Evolutionary conservation across 495 filamentous ascomycete genomes (phyloP).

Genomic region (Xylaria nigripes): DNA sequence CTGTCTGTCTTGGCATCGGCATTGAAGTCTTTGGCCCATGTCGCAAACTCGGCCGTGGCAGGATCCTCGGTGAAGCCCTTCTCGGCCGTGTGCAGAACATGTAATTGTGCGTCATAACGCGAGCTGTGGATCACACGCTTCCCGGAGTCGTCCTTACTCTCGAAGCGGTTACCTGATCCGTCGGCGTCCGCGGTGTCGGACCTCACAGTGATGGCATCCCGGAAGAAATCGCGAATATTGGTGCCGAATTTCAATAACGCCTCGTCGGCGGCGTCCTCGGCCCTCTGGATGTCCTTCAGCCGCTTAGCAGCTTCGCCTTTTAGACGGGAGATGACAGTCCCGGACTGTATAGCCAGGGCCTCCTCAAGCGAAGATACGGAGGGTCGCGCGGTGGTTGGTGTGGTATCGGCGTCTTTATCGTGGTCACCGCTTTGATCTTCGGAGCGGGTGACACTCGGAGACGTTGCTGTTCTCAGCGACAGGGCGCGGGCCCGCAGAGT

Average conservation of each 20-base stretch:
- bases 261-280: slow-evolving; percentile 96
- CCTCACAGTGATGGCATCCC: slow-evolving; percentile 82
- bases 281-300: slow-evolving; percentile 84
- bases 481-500: slow-evolving; percentile 66
- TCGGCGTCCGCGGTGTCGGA: slow-evolving; percentile 40
- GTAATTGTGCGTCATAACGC: slow-evolving; percentile 89
- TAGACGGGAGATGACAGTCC: slow-evolving; percentile 76
- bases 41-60: slow-evolving; percentile 60
- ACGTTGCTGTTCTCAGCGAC: slow-evolving; percentile 48
- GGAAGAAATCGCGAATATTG: slow-evolving; percentile 83
- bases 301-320: slow-evolving; percentile 72
- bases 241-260: slow-evolving; percentile 87
- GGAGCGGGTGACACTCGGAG: slow-evolving; percentile 8
- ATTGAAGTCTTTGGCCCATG: slow-evolving; percentile 69
- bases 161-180: slow-evolving; percentile 60
- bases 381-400: slow-evolving; percentile 34
- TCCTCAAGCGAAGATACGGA: slow-evolving; percentile 37
- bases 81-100: slow-evolving; percentile 79
- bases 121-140: slow-evolving; percentile 89
- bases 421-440: slow-evolving; percentile 19
- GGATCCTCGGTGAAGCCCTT: slow-evolving; percentile 85
- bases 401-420: slow-evolving; percentile 33
- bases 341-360: slow-evolving; percentile 50
- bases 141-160: slow-evolving; percentile 83
- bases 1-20: slow-evolving; percentile 77